A percentile compares a stretch with the other conserved stretches of the same genome.
Conservation (phyloP, 306 rosid genomes). For the Medicago lupulina region DNA sequence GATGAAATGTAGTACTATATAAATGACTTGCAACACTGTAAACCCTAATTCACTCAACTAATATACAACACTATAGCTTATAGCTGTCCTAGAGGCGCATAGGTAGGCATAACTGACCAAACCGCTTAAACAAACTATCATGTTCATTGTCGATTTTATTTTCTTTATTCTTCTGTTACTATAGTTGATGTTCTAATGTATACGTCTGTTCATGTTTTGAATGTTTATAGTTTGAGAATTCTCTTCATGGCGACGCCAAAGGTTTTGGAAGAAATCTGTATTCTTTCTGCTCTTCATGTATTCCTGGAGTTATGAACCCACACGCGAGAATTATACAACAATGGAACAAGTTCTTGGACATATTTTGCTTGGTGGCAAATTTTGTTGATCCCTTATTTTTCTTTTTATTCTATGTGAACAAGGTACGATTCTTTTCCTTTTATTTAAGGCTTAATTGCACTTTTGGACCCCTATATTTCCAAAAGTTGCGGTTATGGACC, state of each 20-base stretch:
- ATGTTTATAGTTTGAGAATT: constrained; percentile 50
- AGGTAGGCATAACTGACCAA: background rate
- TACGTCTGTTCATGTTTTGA: background rate
- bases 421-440: constrained; percentile 49
- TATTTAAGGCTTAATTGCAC: background rate
- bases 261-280: constrained; percentile 63
- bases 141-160: background rate
- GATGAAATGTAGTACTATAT: background rate
- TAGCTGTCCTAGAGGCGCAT: background rate
- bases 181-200: background rate
- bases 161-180: background rate
- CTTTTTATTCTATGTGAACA: constrained; percentile 55
- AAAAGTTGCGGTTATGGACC: no score
- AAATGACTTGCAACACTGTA: background rate
- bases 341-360: constrained; percentile 77
- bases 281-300: constrained; percentile 53
- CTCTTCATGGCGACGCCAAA: constrained; percentile 77
- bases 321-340: constrained; percentile 67
- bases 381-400: constrained; percentile 83
- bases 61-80: background rate
- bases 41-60: background rate
- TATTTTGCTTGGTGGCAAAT: constrained; percentile 63
- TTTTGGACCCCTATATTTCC: no score
- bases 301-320: constrained; percentile 86
- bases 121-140: background rate